Conservation (phyloP, 805 yeast genomes). For the Saturnispora dispora region DNA sequence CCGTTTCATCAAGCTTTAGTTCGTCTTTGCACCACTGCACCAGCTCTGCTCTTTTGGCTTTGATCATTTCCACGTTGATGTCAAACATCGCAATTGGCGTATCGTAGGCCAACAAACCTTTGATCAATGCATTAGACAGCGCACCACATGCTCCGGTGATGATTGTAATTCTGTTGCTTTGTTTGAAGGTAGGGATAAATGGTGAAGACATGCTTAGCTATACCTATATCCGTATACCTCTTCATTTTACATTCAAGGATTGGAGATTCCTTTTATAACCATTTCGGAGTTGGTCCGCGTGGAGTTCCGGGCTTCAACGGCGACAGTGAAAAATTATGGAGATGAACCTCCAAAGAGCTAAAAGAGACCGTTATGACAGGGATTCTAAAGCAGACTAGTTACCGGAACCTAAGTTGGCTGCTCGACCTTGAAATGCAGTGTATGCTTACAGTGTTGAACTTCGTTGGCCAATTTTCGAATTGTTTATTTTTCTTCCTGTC, state of each 20-base stretch:
- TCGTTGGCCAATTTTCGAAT: not conserved
- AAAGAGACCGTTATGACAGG: not conserved
- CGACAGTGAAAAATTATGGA: not conserved
- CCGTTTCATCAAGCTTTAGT: slow-evolving; percentile 19
- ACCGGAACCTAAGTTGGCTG: not conserved
- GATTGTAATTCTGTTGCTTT: slow-evolving; percentile 62
- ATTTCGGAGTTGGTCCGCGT: slow-evolving; percentile 3
- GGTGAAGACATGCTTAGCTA: slow-evolving; percentile 2
- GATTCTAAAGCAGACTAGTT: not conserved
- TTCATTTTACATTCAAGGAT: not conserved
- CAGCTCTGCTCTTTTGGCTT: slow-evolving; percentile 40
- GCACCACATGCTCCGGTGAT: slow-evolving; percentile 83
- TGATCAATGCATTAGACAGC: slow-evolving; percentile 52
- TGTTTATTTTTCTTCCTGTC: not conserved
- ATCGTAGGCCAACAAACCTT: slow-evolving; percentile 66
- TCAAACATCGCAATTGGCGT: slow-evolving; percentile 69
- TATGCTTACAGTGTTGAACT: not conserved
- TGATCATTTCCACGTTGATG: slow-evolving; percentile 49
- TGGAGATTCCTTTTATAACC: not conserved
- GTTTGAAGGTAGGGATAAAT: slow-evolving; percentile 52
- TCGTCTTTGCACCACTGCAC: slow-evolving; percentile 22
- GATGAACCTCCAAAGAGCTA: not conserved
- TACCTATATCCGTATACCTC: not conserved
- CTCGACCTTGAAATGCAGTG: no score
- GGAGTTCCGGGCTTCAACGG: slow-evolving; percentile 3